Base-by-base conservation (phyloP, 2,329 filamentous ascomycete genomes). In the Aureobasidium zeae region DNA sequence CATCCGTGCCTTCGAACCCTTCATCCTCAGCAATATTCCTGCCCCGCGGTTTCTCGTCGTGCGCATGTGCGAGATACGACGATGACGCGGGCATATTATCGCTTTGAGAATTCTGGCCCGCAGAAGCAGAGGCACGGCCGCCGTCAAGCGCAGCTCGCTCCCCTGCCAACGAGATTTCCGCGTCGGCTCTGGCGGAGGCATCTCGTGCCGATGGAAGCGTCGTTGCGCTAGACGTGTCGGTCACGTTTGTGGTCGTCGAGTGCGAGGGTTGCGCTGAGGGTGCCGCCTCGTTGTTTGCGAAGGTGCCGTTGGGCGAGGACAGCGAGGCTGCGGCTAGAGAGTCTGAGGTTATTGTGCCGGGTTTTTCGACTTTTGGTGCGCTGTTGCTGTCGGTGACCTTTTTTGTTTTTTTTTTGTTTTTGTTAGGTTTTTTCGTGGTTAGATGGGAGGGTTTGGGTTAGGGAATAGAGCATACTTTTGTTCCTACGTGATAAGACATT, bases 301-400 rank as follows among this genome's bases (percentile, higher is more conserved):
- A 65, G 54, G 84, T 86, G 10, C 61, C 65, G 51, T 82, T 83
- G 46, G 71, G 71, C 16, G 66, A 52, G 34, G 69, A 65, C 47
- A 77, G 63, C 0, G 84, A 91, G 55, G 89, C 80, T 47, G 77
- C 81, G 9, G 86, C 86, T 4, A 93, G 77, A 5, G 83, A 89
- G 62, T 82, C 83, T 11, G 72, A 67, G 32, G 73, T 65, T 1
- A 89, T 71, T 19, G 69, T 55, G 41, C 86, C 86, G 4, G 80
- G 67, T 11, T 71, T 66, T 60, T 91, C 85, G 12, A 66, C 59
- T 47, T 70, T 72, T 20, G 76, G 72, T n/a, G n/a, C n/a, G 32
- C 74, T 68, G 34, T 73, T 62, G 26, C 54, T 56, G 34, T 59
- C 69, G 33, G 68, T 74, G 51, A 66, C 57, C 61, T 70, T n/a